Conservation (phyloP, 2,329 filamentous ascomycete genomes). For the Colletotrichum cuscutae region DNA sequence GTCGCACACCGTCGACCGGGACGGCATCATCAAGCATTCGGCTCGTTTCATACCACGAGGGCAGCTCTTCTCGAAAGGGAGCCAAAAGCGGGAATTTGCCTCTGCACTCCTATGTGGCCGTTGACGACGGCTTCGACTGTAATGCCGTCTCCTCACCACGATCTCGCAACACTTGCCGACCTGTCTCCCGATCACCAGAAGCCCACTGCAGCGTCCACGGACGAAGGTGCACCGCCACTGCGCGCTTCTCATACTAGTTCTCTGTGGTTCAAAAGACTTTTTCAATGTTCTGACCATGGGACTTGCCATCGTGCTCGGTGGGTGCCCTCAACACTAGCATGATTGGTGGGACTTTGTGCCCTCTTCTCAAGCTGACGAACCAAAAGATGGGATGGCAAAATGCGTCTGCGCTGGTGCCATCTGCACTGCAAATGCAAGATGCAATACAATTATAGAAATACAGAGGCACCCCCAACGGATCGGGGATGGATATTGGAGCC, state of each 20-base stretch:
- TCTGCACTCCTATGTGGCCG: background rate
- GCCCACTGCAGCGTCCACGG: background rate
- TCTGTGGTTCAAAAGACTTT: background rate
- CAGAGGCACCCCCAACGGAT: background rate
- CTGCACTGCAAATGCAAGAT: conserved; percentile 24
- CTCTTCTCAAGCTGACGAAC: conserved; percentile 18
- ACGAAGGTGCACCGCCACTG: conserved; percentile 3
- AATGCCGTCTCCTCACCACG: background rate
- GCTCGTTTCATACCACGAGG: background rate
- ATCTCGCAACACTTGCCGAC: conserved; percentile 13
- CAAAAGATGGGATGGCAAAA: background rate
- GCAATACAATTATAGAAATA: conserved; percentile 29
- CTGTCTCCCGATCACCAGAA: conserved; percentile 5
- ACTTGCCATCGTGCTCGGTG: background rate
- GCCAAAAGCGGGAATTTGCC: background rate
- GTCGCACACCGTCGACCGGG: conserved; percentile 10
- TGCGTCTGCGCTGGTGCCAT: conserved; percentile 13
- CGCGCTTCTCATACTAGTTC: background rate
- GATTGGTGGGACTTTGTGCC: conserved; percentile 22
- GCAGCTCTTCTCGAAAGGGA: background rate
- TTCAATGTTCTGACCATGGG: background rate
- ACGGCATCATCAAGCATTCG: conserved; percentile 1
- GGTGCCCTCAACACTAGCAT: background rate
- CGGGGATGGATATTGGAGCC: conserved; percentile 22
- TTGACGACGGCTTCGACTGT: background rate